phyloP scores from a whole-genome alignment of 208 protist genomes.

The Leishmania lainsoni region DNA sequence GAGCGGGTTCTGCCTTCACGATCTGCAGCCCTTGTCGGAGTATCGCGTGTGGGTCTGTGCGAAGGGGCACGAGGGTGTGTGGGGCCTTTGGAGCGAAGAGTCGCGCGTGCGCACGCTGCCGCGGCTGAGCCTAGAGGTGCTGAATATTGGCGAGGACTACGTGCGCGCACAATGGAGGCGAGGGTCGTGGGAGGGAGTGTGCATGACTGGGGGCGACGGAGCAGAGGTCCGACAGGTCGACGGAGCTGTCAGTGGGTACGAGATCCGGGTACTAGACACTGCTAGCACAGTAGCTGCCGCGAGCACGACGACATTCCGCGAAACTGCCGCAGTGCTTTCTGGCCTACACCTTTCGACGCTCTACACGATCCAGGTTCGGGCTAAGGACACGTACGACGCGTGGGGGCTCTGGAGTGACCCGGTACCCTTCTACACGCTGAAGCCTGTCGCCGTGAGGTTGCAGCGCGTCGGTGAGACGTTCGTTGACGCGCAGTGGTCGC shows the following conservation, averaged over 20 bases:
- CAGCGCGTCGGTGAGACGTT: slow-evolving; percentile 83
- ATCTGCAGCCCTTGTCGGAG: slow-evolving; percentile 84
- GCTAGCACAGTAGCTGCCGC: slow-evolving; percentile 57
- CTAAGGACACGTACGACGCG: slow-evolving; percentile 91
- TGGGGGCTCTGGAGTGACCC: slow-evolving; percentile 92
- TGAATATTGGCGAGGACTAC: slow-evolving; percentile 90
- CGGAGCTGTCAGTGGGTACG: slow-evolving; percentile 86
- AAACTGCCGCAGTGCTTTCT: slow-evolving; percentile 68
- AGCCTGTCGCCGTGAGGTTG: slow-evolving; percentile 59
- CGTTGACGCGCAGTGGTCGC: slow-evolving; percentile 81
- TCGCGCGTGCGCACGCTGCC: slow-evolving; percentile 89
- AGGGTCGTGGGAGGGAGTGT: slow-evolving; percentile 67
- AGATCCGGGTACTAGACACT: slow-evolving; percentile 77
- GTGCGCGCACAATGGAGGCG: slow-evolving; percentile 83
- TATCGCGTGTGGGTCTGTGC: slow-evolving; percentile 91
- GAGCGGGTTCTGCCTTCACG: slow-evolving; percentile 80
- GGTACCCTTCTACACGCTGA: slow-evolving; percentile 79
- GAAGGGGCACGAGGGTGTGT: slow-evolving; percentile 86
- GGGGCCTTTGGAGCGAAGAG: slow-evolving; percentile 92
- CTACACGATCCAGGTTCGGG: slow-evolving; percentile 87
- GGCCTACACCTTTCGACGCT: slow-evolving; percentile 66
- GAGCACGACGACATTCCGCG: slow-evolving; percentile 57
- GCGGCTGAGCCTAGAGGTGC: slow-evolving; percentile 78
- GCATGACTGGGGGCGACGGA: slow-evolving; percentile 33
- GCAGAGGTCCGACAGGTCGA: slow-evolving; percentile 73